These are phyloP conservation scores for Psidium friedrichsthalianum DNA, from an alignment of 345 rosid species.

Conservation along the genomic window DNA sequence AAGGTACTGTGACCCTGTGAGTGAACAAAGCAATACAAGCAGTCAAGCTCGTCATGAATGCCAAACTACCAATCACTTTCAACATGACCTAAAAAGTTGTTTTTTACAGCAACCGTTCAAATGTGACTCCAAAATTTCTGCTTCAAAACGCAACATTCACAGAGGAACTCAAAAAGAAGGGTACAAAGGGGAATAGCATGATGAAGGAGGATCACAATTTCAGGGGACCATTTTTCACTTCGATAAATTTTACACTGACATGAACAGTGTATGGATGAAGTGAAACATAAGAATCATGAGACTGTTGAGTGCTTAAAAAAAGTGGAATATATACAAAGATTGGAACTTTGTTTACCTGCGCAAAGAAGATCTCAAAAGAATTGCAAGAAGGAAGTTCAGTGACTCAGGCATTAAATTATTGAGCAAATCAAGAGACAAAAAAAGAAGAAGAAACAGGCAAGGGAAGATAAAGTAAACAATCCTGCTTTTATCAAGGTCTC, in stretches of 20 bases:
- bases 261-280: neutral
- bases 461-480: neutral
- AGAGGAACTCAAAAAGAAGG: neutral
- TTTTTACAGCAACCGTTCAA: neutral
- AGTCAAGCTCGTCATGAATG: slow-evolving; percentile 11
- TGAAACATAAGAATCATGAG: neutral
- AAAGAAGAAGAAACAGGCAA: neutral
- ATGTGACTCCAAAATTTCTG: neutral
- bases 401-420: neutral
- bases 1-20: slow-evolving; percentile 3
- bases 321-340: neutral
- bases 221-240: neutral
- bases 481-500: neutral
- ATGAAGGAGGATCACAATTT: neutral
- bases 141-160: neutral
- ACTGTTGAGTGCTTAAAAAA: neutral
- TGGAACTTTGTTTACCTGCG: neutral
- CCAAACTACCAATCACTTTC: neutral
- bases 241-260: neutral
- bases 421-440: neutral
- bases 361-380: neutral
- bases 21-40: slow-evolving; percentile 15
- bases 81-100: neutral
- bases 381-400: neutral
- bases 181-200: neutral